Evolutionary conservation across 192 early-diverging fungal species (phyloP).

Genomic region (Entomortierella chlamydospora): DNA sequence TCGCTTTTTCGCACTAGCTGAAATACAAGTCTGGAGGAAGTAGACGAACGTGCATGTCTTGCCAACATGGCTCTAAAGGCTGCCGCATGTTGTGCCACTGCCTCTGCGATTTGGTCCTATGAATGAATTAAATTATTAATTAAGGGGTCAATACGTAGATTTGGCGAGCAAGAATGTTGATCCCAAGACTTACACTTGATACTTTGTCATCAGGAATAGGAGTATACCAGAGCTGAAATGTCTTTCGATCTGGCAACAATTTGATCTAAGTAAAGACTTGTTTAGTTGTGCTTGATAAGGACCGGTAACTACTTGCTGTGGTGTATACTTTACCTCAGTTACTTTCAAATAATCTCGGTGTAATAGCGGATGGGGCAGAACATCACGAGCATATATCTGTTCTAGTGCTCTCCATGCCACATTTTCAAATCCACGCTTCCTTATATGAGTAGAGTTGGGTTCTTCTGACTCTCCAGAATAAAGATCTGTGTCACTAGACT

Average conservation of each 20-base stretch:
- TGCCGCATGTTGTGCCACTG: conserved; percentile 8
- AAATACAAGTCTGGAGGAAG: conserved; percentile 32
- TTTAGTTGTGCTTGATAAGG: not conserved
- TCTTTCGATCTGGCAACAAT: conserved; percentile 37
- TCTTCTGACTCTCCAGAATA: not conserved
- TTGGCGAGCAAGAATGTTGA: no score
- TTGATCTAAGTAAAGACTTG: conserved; percentile 19
- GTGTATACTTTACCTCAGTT: conserved; percentile 17
- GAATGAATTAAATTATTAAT: not conserved
- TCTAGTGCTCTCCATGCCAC: conserved; percentile 45
- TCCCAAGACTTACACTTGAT: conserved; percentile 17
- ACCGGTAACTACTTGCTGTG: not conserved
- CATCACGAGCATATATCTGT: conserved; percentile 30
- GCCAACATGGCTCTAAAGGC: conserved; percentile 45
- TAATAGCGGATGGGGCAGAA: conserved; percentile 34
- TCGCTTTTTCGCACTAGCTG: conserved; percentile 38
- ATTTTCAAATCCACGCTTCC: conserved; percentile 32
- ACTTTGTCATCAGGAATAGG: conserved; percentile 17
- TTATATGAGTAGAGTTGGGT: not conserved
- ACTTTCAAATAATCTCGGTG: conserved; percentile 29
- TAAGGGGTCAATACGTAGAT: not conserved
- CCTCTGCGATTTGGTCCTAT: conserved; percentile 41
- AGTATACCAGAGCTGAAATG: conserved; percentile 44
- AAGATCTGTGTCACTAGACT: not conserved
- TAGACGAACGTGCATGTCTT: conserved; percentile 25